Evolutionary conservation across 208 protist genomes (phyloP).

Genomic region (Entamoeba histolytica): DNA sequence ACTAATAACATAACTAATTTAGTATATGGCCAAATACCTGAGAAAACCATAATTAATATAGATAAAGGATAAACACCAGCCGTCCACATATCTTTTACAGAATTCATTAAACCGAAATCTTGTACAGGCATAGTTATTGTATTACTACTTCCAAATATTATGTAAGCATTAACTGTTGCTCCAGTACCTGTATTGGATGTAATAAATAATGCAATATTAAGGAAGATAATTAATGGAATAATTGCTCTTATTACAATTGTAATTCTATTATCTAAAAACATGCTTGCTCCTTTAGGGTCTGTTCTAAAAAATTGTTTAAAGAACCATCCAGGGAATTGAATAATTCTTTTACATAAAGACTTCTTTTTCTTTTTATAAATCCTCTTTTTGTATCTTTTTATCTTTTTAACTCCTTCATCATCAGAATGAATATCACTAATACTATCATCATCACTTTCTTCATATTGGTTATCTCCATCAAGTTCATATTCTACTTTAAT

Average conservation of each 20-base stretch:
- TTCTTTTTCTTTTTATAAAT: background rate
- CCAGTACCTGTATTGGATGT: constrained; percentile 27
- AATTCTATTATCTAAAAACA: background rate
- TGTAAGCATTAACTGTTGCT: background rate
- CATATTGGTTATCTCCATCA: background rate
- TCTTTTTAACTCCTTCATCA: background rate
- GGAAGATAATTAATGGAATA: constrained; percentile 23
- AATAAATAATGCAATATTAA: constrained; percentile 42
- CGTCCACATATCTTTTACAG: background rate
- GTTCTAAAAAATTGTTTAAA: background rate
- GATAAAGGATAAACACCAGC: constrained; percentile 50
- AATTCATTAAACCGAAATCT: background rate
- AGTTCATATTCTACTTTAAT: background rate
- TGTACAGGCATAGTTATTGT: background rate
- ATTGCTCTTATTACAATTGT: background rate
- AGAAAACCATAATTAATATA: constrained; percentile 59
- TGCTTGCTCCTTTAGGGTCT: background rate
- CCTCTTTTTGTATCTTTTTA: no score
- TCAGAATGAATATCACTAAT: background rate
- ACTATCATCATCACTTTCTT: background rate
- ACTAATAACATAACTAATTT: constrained; percentile 51
- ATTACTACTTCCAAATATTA: background rate
- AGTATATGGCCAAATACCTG: constrained; percentile 66
- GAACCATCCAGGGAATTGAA: background rate
- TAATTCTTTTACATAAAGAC: background rate